Conservation (phyloP, 768 basidiomycete species). For the Serendipita sp. region DNA sequence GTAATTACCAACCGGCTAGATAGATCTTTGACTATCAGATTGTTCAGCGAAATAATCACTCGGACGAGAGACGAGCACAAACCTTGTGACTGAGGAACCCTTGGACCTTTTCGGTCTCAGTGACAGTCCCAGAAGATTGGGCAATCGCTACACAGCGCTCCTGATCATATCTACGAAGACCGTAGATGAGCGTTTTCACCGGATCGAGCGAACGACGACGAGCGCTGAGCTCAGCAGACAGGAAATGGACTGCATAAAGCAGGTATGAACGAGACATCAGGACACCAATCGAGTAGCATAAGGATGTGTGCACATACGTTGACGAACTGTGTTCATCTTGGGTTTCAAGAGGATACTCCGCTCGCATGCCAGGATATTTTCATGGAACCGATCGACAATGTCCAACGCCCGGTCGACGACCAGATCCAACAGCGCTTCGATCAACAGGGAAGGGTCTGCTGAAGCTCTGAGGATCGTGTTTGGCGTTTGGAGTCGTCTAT, state of each 20-base stretch:
- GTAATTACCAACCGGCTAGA: slow-evolving; percentile 24
- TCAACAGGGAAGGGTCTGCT: slow-evolving; percentile 50
- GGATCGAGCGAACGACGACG: slow-evolving; percentile 63
- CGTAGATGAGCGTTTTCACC: slow-evolving; percentile 51
- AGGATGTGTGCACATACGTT: slow-evolving; percentile 25
- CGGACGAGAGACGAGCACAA: too few relatives aligned
- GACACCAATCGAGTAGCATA: neutral
- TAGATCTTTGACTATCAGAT: slow-evolving; percentile 20
- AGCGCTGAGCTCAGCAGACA: slow-evolving; percentile 56
- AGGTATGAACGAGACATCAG: neutral
- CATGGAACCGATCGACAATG: slow-evolving; percentile 53
- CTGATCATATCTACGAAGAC: slow-evolving; percentile 51
- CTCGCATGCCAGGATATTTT: slow-evolving; percentile 46
- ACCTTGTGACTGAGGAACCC: slow-evolving; percentile 4
- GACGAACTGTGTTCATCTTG: slow-evolving; percentile 42
- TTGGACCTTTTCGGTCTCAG: slow-evolving; percentile 27
- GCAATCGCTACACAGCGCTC: slow-evolving; percentile 48
- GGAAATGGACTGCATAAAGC: slow-evolving; percentile 46
- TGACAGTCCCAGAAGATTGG: slow-evolving; percentile 22
- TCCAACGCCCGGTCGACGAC: slow-evolving; percentile 52
- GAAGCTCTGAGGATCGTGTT: slow-evolving; percentile 47
- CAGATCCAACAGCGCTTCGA: slow-evolving; percentile 52
- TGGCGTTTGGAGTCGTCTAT: slow-evolving; percentile 36
- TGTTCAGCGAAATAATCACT: too few relatives aligned
- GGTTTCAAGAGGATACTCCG: slow-evolving; percentile 42